A percentile compares a stretch with the other conserved stretches of the same genome.
Evolutionary conservation across 371 early-diverging fungal genomes (phyloP).

Genomic region (Mortierella sp.): DNA sequence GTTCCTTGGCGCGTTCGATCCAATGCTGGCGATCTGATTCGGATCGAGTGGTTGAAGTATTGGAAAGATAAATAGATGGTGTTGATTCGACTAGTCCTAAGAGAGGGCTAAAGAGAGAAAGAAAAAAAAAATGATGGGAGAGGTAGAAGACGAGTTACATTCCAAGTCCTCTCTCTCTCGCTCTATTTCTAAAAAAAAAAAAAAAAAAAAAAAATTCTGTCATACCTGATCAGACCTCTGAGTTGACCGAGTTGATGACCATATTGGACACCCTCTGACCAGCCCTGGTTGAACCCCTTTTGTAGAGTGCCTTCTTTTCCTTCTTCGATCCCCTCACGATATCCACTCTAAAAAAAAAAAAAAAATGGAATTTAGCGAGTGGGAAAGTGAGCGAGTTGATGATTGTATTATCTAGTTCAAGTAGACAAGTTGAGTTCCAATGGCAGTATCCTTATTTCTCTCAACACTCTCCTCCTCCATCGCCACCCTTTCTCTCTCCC

Average conservation of each 20-base stretch:
- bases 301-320: slow-evolving; percentile 46
- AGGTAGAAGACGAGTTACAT: not conserved
- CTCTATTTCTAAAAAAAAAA: not conserved
- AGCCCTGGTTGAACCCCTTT: slow-evolving; percentile 52
- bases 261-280: slow-evolving; percentile 49
- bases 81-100: not conserved
- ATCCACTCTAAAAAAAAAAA: slow-evolving; percentile 26
- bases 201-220: not conserved
- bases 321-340: slow-evolving; percentile 51
- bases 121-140: not conserved
- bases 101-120: not conserved
- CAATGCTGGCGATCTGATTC: slow-evolving; percentile 7
- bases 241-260: slow-evolving; percentile 45
- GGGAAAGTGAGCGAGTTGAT: too few species aligned
- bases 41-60: not conserved
- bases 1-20: slow-evolving; percentile 21
- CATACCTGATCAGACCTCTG: slow-evolving; percentile 48
- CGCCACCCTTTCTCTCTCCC: not conserved
- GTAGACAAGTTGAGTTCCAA: too few species aligned
- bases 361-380: not conserved
- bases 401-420: too few species aligned
- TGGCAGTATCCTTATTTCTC: too few species aligned
- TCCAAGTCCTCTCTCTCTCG: not conserved
- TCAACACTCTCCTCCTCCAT: not conserved
- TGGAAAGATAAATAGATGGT: not conserved